phyloP scores from a whole-genome alignment of 2,329 filamentous ascomycete species.

The Didymella pinodella region DNA sequence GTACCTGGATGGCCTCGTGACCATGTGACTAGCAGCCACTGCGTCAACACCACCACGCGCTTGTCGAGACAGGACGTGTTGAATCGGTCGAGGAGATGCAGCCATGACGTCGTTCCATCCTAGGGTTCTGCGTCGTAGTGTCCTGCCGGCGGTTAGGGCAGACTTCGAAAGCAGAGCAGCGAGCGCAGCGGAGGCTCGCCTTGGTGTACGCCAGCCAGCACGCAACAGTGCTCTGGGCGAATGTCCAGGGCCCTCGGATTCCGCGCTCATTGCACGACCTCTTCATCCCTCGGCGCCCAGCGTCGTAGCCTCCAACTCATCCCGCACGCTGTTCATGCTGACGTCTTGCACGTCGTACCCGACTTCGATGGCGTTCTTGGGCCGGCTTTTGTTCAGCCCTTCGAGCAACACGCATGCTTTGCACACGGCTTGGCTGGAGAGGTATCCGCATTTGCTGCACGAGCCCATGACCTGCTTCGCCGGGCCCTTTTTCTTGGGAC shows the following conservation, averaged over 20 bases:
- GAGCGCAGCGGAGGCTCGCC: no score
- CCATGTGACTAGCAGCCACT: not conserved
- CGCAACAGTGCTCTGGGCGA: no score
- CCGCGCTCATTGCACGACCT: no score
- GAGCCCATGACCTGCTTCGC: constrained; percentile 76
- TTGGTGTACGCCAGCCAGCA: no score
- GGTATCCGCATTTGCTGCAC: constrained; percentile 89
- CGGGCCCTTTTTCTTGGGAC: constrained; percentile 32
- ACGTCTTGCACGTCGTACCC: constrained; percentile 36
- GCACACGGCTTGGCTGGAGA: constrained; percentile 92
- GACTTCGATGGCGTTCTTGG: constrained; percentile 50
- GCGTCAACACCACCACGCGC: not conserved
- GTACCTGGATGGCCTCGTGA: not conserved
- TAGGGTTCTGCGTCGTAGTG: no score
- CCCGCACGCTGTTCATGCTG: constrained; percentile 32
- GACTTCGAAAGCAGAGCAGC: no score
- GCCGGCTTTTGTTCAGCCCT: constrained; percentile 79
- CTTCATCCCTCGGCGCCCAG: constrained; percentile 27
- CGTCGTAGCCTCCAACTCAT: constrained; percentile 34
- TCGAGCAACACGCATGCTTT: constrained; percentile 93
- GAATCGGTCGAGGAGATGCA: no score
- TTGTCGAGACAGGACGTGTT: no score
- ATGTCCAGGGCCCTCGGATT: no score
- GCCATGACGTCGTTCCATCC: no score
- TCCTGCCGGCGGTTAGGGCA: no score